Evolutionary conservation across 1,284 basidiomycete genomes (phyloP).

Genomic region (Trametes sp.): DNA sequence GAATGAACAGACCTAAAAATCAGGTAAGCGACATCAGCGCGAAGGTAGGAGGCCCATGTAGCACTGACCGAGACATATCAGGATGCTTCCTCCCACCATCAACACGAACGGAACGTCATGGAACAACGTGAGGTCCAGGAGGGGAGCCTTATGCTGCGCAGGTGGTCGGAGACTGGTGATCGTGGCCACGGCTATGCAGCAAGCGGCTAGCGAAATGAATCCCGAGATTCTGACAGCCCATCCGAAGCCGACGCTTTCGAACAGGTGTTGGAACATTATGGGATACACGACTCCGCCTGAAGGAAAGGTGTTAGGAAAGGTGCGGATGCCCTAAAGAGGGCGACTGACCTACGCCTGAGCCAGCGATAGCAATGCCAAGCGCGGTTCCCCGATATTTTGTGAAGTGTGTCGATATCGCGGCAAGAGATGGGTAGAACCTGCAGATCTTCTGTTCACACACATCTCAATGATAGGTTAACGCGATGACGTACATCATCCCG

Average conservation of each 20-base stretch:
- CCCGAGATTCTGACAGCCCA: slow-evolving; percentile 39
- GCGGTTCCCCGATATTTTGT: slow-evolving; percentile 58
- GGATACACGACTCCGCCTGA: slow-evolving; percentile 38
- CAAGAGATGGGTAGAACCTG: slow-evolving; percentile 51
- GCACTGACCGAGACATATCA: slow-evolving; percentile 39
- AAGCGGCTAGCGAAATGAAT: slow-evolving; percentile 27
- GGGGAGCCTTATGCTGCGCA: slow-evolving; percentile 13
- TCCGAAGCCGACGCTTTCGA: slow-evolving; percentile 35
- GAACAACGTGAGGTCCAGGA: slow-evolving; percentile 39
- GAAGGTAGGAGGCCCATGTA: neutral
- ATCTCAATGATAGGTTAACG: too few species aligned
- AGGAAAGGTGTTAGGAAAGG: neutral
- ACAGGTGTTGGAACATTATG: slow-evolving; percentile 34
- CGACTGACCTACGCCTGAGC: slow-evolving; percentile 33
- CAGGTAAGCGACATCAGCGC: neutral
- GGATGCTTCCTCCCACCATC: slow-evolving; percentile 36
- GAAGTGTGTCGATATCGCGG: slow-evolving; percentile 49
- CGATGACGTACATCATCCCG: slow-evolving; percentile 27
- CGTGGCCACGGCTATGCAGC: slow-evolving; percentile 45
- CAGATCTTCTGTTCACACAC: too few species aligned
- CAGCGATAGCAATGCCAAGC: slow-evolving; percentile 55
- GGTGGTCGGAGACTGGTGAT: slow-evolving; percentile 44
- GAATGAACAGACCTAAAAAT: slow-evolving; percentile 55
- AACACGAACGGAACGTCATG: slow-evolving; percentile 41
- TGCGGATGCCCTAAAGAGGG: neutral